Conservation (phyloP, 2,329 filamentous ascomycete genomes). For the Stachybotrys chartarum region DNA sequence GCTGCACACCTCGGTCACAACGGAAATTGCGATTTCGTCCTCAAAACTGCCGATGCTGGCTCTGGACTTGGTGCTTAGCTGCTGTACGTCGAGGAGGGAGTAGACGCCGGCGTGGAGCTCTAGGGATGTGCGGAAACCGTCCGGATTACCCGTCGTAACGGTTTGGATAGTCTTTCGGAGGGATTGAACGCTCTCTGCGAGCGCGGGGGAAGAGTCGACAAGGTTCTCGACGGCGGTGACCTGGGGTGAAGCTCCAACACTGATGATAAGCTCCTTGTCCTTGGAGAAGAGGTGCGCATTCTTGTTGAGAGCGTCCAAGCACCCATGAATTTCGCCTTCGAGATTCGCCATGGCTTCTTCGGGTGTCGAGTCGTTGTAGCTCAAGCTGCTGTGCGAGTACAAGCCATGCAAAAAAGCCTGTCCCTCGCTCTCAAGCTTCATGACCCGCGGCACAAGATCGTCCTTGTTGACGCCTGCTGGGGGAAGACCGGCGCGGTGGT, state of each 20-base stretch:
- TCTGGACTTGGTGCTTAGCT: slow-evolving; percentile 47
- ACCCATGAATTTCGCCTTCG: slow-evolving; percentile 20
- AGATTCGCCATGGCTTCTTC: slow-evolving; percentile 21
- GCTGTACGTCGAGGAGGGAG: slow-evolving; percentile 57
- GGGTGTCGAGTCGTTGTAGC: slow-evolving; percentile 18
- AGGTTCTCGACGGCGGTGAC: slow-evolving; percentile 20
- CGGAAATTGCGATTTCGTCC: slow-evolving; percentile 46
- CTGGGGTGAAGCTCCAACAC: slow-evolving; percentile 24
- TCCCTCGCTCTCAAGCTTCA: slow-evolving; percentile 12
- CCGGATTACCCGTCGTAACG: not conserved
- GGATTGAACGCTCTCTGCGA: slow-evolving; percentile 1
- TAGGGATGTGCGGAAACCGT: slow-evolving; percentile 20
- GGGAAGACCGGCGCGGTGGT: slow-evolving; percentile 52
- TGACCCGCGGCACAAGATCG: slow-evolving; percentile 27
- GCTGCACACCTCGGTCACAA: slow-evolving; percentile 55
- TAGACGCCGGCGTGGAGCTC: slow-evolving; percentile 63
- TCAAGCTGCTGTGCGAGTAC: slow-evolving; percentile 26
- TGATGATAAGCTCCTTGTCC: slow-evolving; percentile 14
- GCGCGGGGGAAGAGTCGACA: accelerated
- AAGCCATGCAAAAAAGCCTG: slow-evolving; percentile 14
- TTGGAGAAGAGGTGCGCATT: slow-evolving; percentile 8
- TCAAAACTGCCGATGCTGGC: slow-evolving; percentile 14
- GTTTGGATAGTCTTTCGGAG: slow-evolving; percentile 3
- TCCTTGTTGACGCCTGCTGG: slow-evolving; percentile 30
- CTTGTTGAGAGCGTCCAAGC: slow-evolving; percentile 12